Evolutionary conservation across 371 early-diverging fungal genomes (phyloP), one percentile per base, ranked within the genome.

Genomic region (Rhizomucor pusillus): DNA sequence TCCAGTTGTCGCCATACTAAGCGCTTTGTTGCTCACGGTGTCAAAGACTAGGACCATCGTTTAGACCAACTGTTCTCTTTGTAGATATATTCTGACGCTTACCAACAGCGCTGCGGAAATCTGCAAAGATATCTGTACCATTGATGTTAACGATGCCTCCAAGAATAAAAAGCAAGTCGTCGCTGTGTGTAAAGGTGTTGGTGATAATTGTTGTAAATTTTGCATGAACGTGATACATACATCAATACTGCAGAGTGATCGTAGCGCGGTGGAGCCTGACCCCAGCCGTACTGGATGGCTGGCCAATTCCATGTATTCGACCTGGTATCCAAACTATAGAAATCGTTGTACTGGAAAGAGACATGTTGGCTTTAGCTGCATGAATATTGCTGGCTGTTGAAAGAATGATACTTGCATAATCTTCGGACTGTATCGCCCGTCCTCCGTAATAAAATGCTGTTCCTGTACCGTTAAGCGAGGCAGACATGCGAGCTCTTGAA

Each of bases 61-160:
- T 23, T 23, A 25, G 47, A 46, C 20, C 40, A 6, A 39, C n/a
- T n/a, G n/a, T n/a, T n/a, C 0, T 37, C 7, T 50, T 9, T 23
- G 16, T 23, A 12, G 14, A 11, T 14, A 33, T 13, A 46, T 45
- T 7, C 19, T 44, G 11, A n/a, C 18, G 39, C 54, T 54, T 69
- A 75, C 75, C 62, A 0, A 73, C 46, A 14, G 65, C 73, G 60
- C 71, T 77, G 34, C 44, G 52, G 33, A 73, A 77, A 34, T 69
- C 77, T 19, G 69, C 67, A 29, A 56, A 20, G 29, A 50, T 60
- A 40, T 54, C 62, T 13, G 46, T 43, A 24, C 54, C 56, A 37
- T 59, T 56, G 7, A 46, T n/a, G 24, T 49, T 45, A 11, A 57
- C 62, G 16, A 60, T 37, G 16, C 77, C 77, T 40, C 77, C 77